These are phyloP conservation scores for Phialophora expanda DNA, from an alignment of 2,329 filamentous ascomycete species.

Conservation along the genomic window DNA sequence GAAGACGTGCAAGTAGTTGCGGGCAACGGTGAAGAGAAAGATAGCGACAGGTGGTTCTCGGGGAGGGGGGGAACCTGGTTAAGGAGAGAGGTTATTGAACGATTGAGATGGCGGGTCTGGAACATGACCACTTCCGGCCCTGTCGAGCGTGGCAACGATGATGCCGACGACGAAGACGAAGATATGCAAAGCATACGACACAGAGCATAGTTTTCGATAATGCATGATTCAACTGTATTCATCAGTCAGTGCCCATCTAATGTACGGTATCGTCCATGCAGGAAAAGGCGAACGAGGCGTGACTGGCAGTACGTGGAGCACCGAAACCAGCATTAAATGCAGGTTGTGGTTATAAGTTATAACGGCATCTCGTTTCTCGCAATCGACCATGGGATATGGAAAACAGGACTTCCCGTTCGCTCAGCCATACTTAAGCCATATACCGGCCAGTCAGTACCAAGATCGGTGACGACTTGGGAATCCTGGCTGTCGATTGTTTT, in stretches of 20 bases:
- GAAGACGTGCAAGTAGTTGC: background rate
- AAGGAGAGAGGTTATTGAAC: conserved; percentile 61
- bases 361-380: background rate
- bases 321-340: too few relatives aligned
- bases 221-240: background rate
- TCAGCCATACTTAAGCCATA: too few relatives aligned
- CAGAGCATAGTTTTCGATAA: background rate
- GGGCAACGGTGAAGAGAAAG: conserved; percentile 7
- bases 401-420: background rate
- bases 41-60: conserved; percentile 30
- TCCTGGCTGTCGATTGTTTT: background rate
- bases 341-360: background rate
- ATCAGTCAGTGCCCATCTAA: background rate
- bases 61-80: conserved; percentile 52
- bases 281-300: too few relatives aligned
- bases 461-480: background rate
- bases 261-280: too few relatives aligned
- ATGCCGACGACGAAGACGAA: background rate
- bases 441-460: too few relatives aligned
- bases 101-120: conserved; percentile 59
- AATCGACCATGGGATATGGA: background rate
- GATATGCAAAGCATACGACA: background rate
- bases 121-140: conserved; percentile 38
- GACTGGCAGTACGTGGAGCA: too few relatives aligned
- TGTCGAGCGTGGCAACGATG: conserved; percentile 3